These are phyloP conservation scores for Mycena polygramma DNA, from an alignment of 768 basidiomycete genomes.

Conservation along the genomic window DNA sequence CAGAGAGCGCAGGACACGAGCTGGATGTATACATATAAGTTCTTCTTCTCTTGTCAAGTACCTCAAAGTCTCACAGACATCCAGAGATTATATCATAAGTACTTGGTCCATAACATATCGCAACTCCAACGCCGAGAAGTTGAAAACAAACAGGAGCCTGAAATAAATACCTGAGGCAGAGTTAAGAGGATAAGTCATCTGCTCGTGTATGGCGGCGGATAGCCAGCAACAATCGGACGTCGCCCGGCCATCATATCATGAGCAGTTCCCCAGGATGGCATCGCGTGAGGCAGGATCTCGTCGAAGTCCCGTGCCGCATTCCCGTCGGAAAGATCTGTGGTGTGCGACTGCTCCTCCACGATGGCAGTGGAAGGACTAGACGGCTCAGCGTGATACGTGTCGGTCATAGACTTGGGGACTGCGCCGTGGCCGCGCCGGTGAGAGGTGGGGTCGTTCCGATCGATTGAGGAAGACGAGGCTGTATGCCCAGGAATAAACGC, in stretches of 20 bases:
- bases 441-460: constrained; percentile 29
- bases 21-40: not conserved
- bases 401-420: constrained; percentile 31
- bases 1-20: not conserved
- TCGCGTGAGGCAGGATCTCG: constrained; percentile 21
- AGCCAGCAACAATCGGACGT: constrained; percentile 8
- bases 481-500: constrained; percentile 21
- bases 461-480: constrained; percentile 28
- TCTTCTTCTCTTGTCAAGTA: constrained; percentile 18
- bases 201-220: constrained; percentile 30
- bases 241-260: constrained; percentile 16
- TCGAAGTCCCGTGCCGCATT: constrained; percentile 12
- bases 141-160: not conserved
- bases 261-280: constrained; percentile 18
- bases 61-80: not conserved
- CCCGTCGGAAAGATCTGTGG: not conserved
- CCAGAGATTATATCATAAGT: not conserved
- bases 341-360: constrained; percentile 7
- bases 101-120: not conserved
- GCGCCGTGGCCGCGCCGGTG: constrained; percentile 20
- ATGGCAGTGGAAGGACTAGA: constrained; percentile 8
- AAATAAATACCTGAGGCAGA: constrained; percentile 9
- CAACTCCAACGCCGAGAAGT: not conserved
- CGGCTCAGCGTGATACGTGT: constrained; percentile 13
- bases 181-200: not conserved